Evolutionary conservation across 495 filamentous ascomycete species (phyloP).

Genomic region (Trichoderma asperelloides): DNA sequence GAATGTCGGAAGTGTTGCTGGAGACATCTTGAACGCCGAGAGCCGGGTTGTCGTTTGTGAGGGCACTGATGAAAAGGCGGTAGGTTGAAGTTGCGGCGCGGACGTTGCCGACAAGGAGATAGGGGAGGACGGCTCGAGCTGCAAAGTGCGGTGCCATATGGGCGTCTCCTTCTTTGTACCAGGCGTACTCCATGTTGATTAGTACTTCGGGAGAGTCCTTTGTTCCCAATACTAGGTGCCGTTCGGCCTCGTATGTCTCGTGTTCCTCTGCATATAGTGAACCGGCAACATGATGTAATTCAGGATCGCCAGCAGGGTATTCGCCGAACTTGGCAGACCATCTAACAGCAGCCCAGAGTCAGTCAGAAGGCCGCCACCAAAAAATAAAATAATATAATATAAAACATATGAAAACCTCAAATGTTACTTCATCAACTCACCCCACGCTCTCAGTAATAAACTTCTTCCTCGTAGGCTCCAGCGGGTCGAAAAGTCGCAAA

Average conservation of each 20-base stretch:
- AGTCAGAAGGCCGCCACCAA: neutral
- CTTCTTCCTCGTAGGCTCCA: constrained; percentile 84
- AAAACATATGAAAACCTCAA: neutral
- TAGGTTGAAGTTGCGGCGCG: constrained; percentile 78
- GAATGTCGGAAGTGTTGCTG: constrained; percentile 61
- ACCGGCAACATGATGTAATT: constrained; percentile 89
- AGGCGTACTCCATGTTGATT: constrained; percentile 76
- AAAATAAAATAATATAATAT: neutral
- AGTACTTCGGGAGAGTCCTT: constrained; percentile 78
- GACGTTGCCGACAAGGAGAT: constrained; percentile 82
- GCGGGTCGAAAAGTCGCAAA: constrained; percentile 67
- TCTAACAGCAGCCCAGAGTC: constrained; percentile 25
- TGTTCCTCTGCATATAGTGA: constrained; percentile 82
- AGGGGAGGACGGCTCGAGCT: constrained; percentile 83
- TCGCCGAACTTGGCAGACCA: constrained; percentile 84
- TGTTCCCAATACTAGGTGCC: constrained; percentile 81
- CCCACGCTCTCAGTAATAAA: constrained; percentile 82
- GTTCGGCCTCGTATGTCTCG: constrained; percentile 85
- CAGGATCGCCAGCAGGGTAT: constrained; percentile 86
- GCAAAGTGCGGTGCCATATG: constrained; percentile 86
- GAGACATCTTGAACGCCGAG: constrained; percentile 75
- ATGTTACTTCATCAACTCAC: constrained; percentile 29
- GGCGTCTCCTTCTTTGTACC: constrained; percentile 82
- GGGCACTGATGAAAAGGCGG: constrained; percentile 65
- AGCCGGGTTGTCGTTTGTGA: constrained; percentile 55